Conservation (phyloP, 2,329 filamentous ascomycete species). For the Chalara sp. region DNA sequence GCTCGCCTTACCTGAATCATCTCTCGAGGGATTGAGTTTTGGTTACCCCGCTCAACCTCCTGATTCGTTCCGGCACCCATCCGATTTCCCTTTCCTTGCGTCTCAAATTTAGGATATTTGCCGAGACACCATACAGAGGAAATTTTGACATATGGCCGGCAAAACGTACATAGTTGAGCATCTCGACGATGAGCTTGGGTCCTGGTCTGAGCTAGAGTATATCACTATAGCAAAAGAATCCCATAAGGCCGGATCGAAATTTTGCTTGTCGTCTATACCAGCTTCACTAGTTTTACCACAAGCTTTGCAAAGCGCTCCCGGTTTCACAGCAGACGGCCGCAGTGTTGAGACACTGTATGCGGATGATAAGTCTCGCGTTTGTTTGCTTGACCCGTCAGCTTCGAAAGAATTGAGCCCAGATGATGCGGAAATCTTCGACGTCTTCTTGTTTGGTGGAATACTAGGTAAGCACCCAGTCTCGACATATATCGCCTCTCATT, state of each 20-base stretch:
- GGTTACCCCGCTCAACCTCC: too few species aligned
- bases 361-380: conserved; percentile 67
- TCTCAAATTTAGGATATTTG: too few species aligned
- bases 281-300: conserved; percentile 58
- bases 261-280: conserved; percentile 79
- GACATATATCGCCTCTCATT: too few species aligned
- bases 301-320: conserved; percentile 45
- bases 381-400: conserved; percentile 82
- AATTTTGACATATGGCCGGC: conserved; percentile 29
- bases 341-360: conserved; percentile 80
- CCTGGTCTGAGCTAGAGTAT: conserved; percentile 94
- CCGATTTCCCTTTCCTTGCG: too few species aligned
- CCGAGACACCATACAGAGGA: too few species aligned
- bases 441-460: conserved; percentile 94
- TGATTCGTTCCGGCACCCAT: too few species aligned
- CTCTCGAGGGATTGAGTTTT: too few species aligned
- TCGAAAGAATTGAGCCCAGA: conserved; percentile 73
- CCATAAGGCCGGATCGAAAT: conserved; percentile 55
- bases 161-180: conserved; percentile 95
- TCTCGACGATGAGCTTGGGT: conserved; percentile 86
- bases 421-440: conserved; percentile 77
- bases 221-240: conserved; percentile 79
- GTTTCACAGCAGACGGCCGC: conserved; percentile 65
- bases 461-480: conserved; percentile 52
- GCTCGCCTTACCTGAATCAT: too few species aligned